A percentile compares a stretch with the other conserved stretches of the same genome.
These are phyloP conservation scores for Dryadomyces sulphureus DNA, from an alignment of 2,329 filamentous ascomycete species.

Conservation along the genomic window DNA sequence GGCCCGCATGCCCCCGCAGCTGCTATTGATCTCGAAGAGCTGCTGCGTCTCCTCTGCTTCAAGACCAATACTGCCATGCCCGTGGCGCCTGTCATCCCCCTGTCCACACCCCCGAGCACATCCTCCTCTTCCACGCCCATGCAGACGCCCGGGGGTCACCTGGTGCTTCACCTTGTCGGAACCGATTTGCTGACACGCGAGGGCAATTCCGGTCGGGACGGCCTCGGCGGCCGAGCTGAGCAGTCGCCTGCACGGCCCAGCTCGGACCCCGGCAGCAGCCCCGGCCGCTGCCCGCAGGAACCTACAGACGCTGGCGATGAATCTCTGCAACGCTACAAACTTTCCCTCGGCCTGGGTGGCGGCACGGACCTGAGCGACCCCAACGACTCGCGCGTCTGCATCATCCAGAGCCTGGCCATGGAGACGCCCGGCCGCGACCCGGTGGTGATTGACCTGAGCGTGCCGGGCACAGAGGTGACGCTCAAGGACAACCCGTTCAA, in stretches of 20 bases:
- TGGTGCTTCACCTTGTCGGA: neutral
- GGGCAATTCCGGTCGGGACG: constrained; percentile 3
- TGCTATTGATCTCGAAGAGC: constrained; percentile 2
- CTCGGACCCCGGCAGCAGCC: neutral
- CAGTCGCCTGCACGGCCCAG: neutral
- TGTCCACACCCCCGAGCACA: neutral
- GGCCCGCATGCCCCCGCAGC: neutral
- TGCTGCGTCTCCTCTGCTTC: constrained; percentile 3
- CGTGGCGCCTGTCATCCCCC: neutral
- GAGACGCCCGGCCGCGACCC: constrained; percentile 69
- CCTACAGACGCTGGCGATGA: constrained; percentile 58
- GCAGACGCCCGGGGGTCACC: neutral
- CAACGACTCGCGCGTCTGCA: constrained; percentile 76
- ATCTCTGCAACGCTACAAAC: constrained; percentile 93
- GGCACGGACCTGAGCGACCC: constrained; percentile 59
- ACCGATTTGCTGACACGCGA: constrained; percentile 1
- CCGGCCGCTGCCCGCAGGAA: neutral
- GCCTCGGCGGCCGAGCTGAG: neutral
- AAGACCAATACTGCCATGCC: neutral
- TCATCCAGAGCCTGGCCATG: constrained; percentile 83
- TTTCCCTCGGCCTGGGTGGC: constrained; percentile 75
- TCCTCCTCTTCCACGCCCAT: neutral
- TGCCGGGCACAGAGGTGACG: constrained; percentile 54
- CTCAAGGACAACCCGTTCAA: constrained; percentile 90
- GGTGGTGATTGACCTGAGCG: constrained; percentile 76